phyloP scores from a whole-genome alignment of 495 filamentous ascomycete genomes.

The Aspergillus cavernicola region DNA sequence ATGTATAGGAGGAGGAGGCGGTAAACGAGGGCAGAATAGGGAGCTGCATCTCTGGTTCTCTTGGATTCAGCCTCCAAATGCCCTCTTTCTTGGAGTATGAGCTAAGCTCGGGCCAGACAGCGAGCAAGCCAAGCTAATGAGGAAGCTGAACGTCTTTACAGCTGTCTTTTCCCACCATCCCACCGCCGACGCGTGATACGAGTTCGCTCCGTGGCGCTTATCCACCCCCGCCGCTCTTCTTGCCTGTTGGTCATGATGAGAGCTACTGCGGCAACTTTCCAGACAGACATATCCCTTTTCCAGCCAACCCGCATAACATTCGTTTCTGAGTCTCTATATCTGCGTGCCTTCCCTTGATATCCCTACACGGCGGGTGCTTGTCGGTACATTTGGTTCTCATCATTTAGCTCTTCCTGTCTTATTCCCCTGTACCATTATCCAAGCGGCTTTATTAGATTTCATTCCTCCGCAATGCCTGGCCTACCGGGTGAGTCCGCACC shows the following conservation, averaged over 20 bases:
- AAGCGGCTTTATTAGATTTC: constrained; percentile 8
- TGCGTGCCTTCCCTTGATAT: constrained; percentile 8
- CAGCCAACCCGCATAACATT: constrained; percentile 14
- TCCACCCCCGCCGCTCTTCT: constrained; percentile 9
- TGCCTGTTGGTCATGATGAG: constrained; percentile 27
- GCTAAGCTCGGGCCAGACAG: background rate
- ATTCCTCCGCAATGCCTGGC: constrained; percentile 63
- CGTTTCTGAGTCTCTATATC: background rate
- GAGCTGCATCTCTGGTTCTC: background rate
- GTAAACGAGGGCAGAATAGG: constrained; percentile 12
- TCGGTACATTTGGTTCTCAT: background rate
- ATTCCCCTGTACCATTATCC: constrained; percentile 15
- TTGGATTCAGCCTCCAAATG: background rate
- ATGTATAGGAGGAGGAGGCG: constrained; percentile 5
- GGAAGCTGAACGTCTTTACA: background rate
- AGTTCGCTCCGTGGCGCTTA: constrained; percentile 13
- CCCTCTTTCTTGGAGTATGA: constrained; percentile 2
- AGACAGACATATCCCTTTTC: constrained; percentile 24
- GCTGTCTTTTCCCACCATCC: background rate
- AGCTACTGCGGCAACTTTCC: constrained; percentile 26
- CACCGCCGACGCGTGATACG: constrained; percentile 5
- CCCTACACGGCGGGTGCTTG: too few relatives aligned
- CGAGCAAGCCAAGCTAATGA: background rate
- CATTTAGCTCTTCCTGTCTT: constrained; percentile 1
- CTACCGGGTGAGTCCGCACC: constrained; percentile 64